phyloP scores from a whole-genome alignment of 345 rosid genomes.

The Mangifera indica region DNA sequence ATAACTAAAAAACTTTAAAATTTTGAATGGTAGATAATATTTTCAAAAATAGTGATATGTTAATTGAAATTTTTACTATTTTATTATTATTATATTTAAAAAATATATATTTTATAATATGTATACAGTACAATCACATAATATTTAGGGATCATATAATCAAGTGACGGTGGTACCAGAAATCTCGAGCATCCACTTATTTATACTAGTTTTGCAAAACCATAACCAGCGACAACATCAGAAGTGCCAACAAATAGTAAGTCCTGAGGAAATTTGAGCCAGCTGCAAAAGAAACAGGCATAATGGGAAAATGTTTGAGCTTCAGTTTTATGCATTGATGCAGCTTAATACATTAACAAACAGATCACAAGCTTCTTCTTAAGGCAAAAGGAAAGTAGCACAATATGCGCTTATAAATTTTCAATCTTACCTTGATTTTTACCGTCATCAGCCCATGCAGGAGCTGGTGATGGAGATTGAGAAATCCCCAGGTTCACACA shows the following conservation, averaged over 20 bases:
- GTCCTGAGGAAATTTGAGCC: constrained; percentile 18
- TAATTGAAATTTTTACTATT: no score
- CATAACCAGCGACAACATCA: constrained; percentile 21
- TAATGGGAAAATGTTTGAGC: neutral
- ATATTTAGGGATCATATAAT: neutral
- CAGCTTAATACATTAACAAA: neutral
- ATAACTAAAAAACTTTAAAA: no score
- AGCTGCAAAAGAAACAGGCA: constrained; percentile 25
- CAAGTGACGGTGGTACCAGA: neutral
- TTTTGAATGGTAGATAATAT: no score
- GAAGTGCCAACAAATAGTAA: constrained; percentile 20
- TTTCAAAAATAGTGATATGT: no score
- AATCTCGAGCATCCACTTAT: neutral
- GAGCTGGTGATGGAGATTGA: constrained; percentile 36
- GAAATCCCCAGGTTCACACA: constrained; percentile 59
- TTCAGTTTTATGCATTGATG: neutral
- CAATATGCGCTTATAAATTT: neutral
- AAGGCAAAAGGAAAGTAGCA: neutral
- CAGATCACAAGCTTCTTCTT: neutral
- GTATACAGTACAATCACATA: neutral
- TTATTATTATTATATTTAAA: no score
- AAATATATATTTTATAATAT: no score
- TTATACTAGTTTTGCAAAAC: neutral
- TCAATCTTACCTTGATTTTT: constrained; percentile 42
- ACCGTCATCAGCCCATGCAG: constrained; percentile 35